Evolutionary conservation across 2,329 filamentous ascomycete genomes (phyloP).

Genomic region (Talaromyces sp.): DNA sequence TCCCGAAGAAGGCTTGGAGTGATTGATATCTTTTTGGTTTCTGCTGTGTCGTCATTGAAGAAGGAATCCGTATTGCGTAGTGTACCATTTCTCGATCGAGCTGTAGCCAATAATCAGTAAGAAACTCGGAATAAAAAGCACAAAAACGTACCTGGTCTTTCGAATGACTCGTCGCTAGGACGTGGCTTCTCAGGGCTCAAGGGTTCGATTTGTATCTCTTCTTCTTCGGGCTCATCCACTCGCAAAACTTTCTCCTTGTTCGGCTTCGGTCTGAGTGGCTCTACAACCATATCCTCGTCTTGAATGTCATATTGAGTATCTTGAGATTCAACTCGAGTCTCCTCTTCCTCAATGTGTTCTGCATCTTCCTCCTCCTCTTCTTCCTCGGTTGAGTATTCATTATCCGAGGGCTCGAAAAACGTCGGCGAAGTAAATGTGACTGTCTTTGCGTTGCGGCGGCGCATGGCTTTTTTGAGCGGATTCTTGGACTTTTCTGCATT

Average conservation of each 20-base stretch:
- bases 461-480: slow-evolving; percentile 78
- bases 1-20: slow-evolving; percentile 90
- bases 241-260: slow-evolving; percentile 35
- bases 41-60: slow-evolving; percentile 91
- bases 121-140: not conserved
- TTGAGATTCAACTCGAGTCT: slow-evolving; percentile 31
- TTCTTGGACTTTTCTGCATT: slow-evolving; percentile 77
- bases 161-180: slow-evolving; percentile 66
- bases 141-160: slow-evolving; percentile 39
- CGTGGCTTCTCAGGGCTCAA: slow-evolving; percentile 40
- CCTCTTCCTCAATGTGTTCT: slow-evolving; percentile 50
- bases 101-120: slow-evolving; percentile 25
- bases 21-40: slow-evolving; percentile 95
- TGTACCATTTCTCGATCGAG: slow-evolving; percentile 74
- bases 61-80: slow-evolving; percentile 92
- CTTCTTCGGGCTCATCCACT: slow-evolving; percentile 24
- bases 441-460: slow-evolving; percentile 75
- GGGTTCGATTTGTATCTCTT: slow-evolving; percentile 28
- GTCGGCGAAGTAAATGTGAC: slow-evolving; percentile 82
- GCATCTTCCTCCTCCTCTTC: slow-evolving; percentile 46
- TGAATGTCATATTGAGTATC: slow-evolving; percentile 29
- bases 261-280: slow-evolving; percentile 44
- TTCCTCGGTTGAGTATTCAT: slow-evolving; percentile 79
- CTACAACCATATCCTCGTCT: slow-evolving; percentile 42
- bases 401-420: slow-evolving; percentile 82